Evolutionary conservation across 202 grass and related monocot species (phyloP), one percentile per base, ranked within the genome.

Genomic region (Zizania palustris): DNA sequence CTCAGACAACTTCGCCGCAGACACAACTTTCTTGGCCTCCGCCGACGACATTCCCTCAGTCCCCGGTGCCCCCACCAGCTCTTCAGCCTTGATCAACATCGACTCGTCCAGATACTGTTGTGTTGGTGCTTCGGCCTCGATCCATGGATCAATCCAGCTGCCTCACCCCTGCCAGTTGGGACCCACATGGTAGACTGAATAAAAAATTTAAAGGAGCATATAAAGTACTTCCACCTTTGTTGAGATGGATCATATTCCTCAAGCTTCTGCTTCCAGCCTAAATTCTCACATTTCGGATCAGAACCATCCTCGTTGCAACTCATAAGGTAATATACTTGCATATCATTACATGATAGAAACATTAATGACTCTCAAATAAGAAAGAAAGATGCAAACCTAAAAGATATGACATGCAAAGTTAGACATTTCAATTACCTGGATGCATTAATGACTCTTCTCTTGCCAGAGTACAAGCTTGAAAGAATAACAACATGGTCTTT

Each of bases 381-480:
- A 75, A 38, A 67, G 7, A 20, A 7, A 74, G 56, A 15, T 3
- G 3, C 40, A 60, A 73, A 64, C 12, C 13, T 67, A 69, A 76
- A 14, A 20, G 1, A 67, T 28, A 33, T 22, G 61, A 55, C 28
- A 7, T 38, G 8, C 58, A 39, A 7, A 82, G 72, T 33, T 69
- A 57, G 21, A 77, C 43, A 77, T 54, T 51, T 76, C 35, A 75
- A n/a, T 60, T 86, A 98, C 91, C 89, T 98, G 67, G 91, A 90
- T 60, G 96, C 82, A 87, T 89, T 89, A 78, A 92, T 88, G 72
- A 79, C 19, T 69, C 90, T 95, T 63, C 80, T 88, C 86, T 85
- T 91, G 75, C 87, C 89, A 81, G 91, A 92, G 60, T 98, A 87
- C 79, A 98, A 81, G 86, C 96, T 95, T 83, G 96, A 98, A 85